Percentiles rank a stretch among this genome's conserved stretches.
These are phyloP conservation scores for Tubosaeta brunneosetosa DNA, from an alignment of 768 basidiomycete species.

Conservation along the genomic window DNA sequence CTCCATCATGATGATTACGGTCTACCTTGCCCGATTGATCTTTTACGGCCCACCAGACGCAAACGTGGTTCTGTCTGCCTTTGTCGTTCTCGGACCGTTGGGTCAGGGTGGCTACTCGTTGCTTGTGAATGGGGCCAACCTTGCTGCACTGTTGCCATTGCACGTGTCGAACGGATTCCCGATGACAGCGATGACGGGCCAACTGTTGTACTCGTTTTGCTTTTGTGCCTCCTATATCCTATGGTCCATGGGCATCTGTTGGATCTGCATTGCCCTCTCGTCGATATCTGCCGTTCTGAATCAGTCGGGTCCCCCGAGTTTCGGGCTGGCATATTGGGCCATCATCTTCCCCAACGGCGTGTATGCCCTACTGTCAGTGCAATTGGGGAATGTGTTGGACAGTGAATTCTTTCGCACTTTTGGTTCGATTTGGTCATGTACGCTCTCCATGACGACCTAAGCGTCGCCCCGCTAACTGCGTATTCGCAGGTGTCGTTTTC, in stretches of 20 bases:
- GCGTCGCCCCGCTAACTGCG: background rate
- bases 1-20: slow-evolving; percentile 45
- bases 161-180: slow-evolving; percentile 31
- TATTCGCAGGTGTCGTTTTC: slow-evolving; percentile 36
- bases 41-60: slow-evolving; percentile 38
- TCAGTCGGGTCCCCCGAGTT: slow-evolving; percentile 33
- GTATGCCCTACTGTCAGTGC: slow-evolving; percentile 45
- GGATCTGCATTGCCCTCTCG: slow-evolving; percentile 43
- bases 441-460: slow-evolving; percentile 13
- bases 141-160: slow-evolving; percentile 33
- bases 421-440: slow-evolving; percentile 51
- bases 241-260: slow-evolving; percentile 54
- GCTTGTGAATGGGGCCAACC: slow-evolving; percentile 37
- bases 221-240: slow-evolving; percentile 45
- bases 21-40: slow-evolving; percentile 43
- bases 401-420: slow-evolving; percentile 48
- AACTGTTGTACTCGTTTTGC: slow-evolving; percentile 40
- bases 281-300: slow-evolving; percentile 34
- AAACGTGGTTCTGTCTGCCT: slow-evolving; percentile 38
- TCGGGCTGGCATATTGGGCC: slow-evolving; percentile 51
- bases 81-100: slow-evolving; percentile 49
- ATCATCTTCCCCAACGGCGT: slow-evolving; percentile 54
- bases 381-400: slow-evolving; percentile 46
- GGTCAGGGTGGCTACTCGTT: slow-evolving; percentile 49
- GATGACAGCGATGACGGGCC: slow-evolving; percentile 32